These are phyloP conservation scores for Microthlaspi erraticum DNA, from an alignment of 345 rosid species.

Conservation along the genomic window DNA sequence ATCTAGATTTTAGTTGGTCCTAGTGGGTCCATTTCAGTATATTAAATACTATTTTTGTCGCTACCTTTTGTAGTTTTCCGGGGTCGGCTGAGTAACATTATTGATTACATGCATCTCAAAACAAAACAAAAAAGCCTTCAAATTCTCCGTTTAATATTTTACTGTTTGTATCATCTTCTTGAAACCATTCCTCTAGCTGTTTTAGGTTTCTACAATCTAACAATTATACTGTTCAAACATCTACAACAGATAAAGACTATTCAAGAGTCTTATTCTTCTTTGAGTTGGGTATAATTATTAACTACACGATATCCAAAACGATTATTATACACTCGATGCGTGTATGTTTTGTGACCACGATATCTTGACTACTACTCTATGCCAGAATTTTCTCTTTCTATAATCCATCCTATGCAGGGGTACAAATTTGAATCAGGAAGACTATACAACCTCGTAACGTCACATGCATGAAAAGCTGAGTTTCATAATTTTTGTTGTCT, in stretches of 20 bases:
- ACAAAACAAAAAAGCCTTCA: constrained; percentile 9
- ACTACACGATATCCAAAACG: background rate
- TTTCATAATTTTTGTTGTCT: background rate
- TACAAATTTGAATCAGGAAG: background rate
- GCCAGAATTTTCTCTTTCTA: background rate
- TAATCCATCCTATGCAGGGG: too few species aligned
- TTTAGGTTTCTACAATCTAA: background rate
- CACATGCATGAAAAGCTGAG: background rate
- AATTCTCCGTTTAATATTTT: background rate
- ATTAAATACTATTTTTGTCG: constrained; percentile 25
- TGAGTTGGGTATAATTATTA: background rate
- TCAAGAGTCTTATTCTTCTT: background rate
- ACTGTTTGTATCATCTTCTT: constrained; percentile 6
- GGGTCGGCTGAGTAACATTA: constrained; percentile 38
- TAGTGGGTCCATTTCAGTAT: constrained; percentile 20
- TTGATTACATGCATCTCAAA: constrained; percentile 12
- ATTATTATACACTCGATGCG: background rate
- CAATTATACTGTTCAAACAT: background rate
- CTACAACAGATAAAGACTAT: too few species aligned
- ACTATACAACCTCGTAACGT: background rate
- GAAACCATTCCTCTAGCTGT: constrained; percentile 3
- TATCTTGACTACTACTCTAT: background rate
- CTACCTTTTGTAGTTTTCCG: background rate
- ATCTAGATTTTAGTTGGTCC: constrained; percentile 29
- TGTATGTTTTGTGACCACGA: background rate